Percentiles rank a stretch among this genome's conserved stretches.
phyloP scores from a whole-genome alignment of 768 basidiomycete genomes.

The Dioszegia hungarica region DNA sequence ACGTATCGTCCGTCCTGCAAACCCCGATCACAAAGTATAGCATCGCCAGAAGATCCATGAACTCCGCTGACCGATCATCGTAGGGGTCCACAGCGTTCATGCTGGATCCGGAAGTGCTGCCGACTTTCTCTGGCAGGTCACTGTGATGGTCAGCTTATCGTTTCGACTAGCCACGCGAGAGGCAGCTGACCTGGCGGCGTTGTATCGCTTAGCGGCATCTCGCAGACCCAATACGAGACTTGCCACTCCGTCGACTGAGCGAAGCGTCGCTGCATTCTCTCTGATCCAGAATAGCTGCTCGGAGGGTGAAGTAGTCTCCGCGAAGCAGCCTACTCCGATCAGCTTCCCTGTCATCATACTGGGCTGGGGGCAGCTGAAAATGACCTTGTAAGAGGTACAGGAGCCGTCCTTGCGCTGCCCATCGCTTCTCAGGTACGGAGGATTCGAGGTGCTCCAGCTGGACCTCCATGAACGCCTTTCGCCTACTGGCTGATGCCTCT shows the following conservation, averaged over 20 bases:
- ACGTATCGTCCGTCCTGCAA: conserved; percentile 86
- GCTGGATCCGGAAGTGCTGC: background rate
- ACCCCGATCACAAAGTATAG: conserved; percentile 91
- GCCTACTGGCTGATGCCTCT: conserved; percentile 58
- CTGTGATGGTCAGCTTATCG: background rate
- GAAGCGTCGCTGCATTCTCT: conserved; percentile 82
- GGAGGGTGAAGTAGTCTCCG: conserved; percentile 83
- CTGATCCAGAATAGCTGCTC: conserved; percentile 95
- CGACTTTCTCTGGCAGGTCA: background rate
- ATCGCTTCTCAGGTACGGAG: conserved; percentile 73
- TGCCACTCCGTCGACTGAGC: conserved; percentile 74
- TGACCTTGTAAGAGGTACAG: conserved; percentile 90
- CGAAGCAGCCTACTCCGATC: conserved; percentile 70
- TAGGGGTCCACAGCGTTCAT: conserved; percentile 26
- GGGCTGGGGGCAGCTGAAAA: conserved; percentile 12
- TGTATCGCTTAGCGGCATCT: conserved; percentile 76
- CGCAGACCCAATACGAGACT: conserved; percentile 82
- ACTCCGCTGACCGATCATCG: conserved; percentile 31
- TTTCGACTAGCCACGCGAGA: background rate
- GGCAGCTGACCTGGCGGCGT: conserved; percentile 51
- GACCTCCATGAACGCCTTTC: conserved; percentile 69
- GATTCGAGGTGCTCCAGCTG: conserved; percentile 85
- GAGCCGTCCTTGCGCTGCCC: conserved; percentile 76
- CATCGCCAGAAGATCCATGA: conserved; percentile 63
- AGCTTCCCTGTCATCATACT: background rate